Base-by-base conservation (phyloP, 805 yeast genomes). In the Metschnikowia lachancei region DNA sequence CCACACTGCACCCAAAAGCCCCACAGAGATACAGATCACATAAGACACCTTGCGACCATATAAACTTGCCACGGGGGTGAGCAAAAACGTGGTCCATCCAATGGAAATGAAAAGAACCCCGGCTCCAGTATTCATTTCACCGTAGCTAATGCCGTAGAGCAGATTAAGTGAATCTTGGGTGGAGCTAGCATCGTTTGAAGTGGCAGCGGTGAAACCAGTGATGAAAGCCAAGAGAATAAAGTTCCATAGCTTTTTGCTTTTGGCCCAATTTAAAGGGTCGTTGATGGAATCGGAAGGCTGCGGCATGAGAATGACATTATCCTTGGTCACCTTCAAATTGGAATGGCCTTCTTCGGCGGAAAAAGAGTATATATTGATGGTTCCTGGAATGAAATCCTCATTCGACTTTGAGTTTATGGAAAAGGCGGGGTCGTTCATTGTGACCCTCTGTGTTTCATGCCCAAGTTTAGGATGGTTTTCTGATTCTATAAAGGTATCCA, bases 91-190 rank as follows among this genome's bases (percentile, higher is more conserved):
- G 30, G 81, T 78, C 64, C 81, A 74, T 0, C 86, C 92, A 50
- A 86, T 83, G 32, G 85, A 81, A 17, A 81, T 65, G 61, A 85
- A 85, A 41, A 86, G 66, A 20, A 85, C 87, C 52, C 94, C 92
- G 2, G 91, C 90, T 45, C 91, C 92, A 0, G 87, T 80, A 62
- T 85, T 85, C 84, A 85, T 84, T 9, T 84, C 66, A 53, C 74
- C 80, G 59, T 82, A 84, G 6, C 85, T 72, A 52, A 85, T 81
- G 13, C 78, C 82, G 54, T 82, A 82, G n/a, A 70, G 64, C 47
- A 72, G 81, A 52, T 82, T 81, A 53, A 85, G 65, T 1, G 82
- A 76, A 51, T 83, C 87, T 56, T 84, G 89, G 6, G 84, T 75
- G 2, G 89, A 74, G 28, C 87, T 85, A 1, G 90, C 89, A 60